A percentile compares a stretch with the other conserved stretches of the same genome.
Conservation (phyloP, 345 rosid species). For the Erucastrum elatum region DNA sequence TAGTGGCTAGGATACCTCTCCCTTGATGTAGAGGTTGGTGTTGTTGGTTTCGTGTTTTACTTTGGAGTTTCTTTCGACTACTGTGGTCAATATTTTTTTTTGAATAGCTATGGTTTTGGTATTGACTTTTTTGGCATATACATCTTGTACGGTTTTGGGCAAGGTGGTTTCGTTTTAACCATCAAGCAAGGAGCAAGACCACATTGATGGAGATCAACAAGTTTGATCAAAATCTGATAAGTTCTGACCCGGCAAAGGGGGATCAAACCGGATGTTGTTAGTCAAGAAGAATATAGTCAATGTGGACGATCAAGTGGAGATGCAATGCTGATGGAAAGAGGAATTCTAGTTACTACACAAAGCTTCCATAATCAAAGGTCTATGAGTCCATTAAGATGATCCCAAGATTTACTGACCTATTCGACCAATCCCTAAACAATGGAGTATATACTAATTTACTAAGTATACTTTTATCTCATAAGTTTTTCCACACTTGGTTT, state of each 20-base stretch:
- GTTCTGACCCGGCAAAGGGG: no score
- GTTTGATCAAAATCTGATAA: no score
- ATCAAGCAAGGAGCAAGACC: no score
- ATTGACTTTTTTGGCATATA: background rate
- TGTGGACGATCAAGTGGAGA: background rate
- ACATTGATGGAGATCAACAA: background rate
- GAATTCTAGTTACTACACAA: background rate
- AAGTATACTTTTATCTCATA: background rate
- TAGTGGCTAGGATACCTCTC: background rate
- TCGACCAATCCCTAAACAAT: background rate
- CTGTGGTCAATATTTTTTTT: background rate
- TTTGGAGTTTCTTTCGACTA: background rate
- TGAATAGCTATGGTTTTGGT: background rate
- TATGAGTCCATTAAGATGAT: background rate
- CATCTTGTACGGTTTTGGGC: background rate
- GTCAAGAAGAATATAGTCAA: background rate
- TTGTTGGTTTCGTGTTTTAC: background rate
- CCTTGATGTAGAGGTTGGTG: background rate
- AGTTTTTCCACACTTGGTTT: background rate
- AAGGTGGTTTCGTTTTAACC: background rate
- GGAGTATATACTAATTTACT: background rate
- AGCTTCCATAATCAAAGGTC: background rate
- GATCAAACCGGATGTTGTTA: background rate
- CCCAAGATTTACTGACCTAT: background rate
- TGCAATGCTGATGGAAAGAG: background rate